A percentile compares a stretch with the other conserved stretches of the same genome.
Evolutionary conservation across 768 basidiomycete genomes (phyloP).

Genomic region (Dacryopinax primogenitus): DNA sequence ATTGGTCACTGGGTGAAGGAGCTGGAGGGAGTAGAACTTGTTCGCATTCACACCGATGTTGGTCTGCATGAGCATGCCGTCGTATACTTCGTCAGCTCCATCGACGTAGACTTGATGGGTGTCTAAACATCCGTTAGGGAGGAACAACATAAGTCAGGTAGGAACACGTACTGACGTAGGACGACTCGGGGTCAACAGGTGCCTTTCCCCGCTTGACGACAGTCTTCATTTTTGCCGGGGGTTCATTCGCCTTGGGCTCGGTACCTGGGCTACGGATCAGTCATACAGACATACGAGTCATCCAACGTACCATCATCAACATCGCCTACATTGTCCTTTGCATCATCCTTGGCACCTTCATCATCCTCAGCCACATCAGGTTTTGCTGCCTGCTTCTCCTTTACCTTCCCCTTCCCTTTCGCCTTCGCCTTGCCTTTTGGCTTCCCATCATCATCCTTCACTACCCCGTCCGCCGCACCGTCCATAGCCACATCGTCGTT

Average conservation of each 20-base stretch:
- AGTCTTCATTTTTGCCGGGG: slow-evolving; percentile 17
- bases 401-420: slow-evolving; percentile 26
- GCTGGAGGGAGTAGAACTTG: slow-evolving; percentile 49
- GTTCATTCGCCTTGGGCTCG: not conserved
- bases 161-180: slow-evolving; percentile 34
- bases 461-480: slow-evolving; percentile 12
- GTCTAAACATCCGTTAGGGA: slow-evolving; percentile 23
- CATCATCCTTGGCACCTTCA: slow-evolving; percentile 20
- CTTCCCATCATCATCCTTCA: slow-evolving; percentile 16
- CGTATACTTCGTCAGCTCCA: slow-evolving; percentile 25
- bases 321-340: slow-evolving; percentile 22
- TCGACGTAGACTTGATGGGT: slow-evolving; percentile 41
- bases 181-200: slow-evolving; percentile 40
- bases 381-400: slow-evolving; percentile 22
- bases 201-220: slow-evolving; percentile 43
- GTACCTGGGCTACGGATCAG: slow-evolving; percentile 24
- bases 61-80: slow-evolving; percentile 36
- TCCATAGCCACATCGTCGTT: slow-evolving; percentile 1
- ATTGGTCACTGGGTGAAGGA: slow-evolving; percentile 39
- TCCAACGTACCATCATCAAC: slow-evolving; percentile 33
- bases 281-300: not conserved
- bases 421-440: slow-evolving; percentile 19
- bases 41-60: slow-evolving; percentile 38
- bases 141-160: not conserved
- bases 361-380: slow-evolving; percentile 20